Base-by-base conservation (phyloP, 2,329 filamentous ascomycete genomes). In the Phyllosticta citribraziliensis region DNA sequence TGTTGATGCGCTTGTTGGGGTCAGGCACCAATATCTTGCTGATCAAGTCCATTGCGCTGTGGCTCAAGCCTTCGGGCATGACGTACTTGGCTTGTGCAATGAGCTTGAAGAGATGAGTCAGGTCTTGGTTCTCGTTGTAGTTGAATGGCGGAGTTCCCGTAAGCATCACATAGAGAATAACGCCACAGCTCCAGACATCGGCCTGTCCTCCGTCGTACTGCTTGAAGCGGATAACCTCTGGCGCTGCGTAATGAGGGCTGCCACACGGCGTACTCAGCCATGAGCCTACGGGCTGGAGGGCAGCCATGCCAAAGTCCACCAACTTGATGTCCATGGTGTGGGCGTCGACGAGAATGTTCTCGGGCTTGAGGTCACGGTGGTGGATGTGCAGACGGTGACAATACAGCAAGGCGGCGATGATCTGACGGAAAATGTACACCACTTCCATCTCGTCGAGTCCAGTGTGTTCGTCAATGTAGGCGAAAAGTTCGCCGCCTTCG, bases 301-400 rank as follows among this genome's bases (percentile, higher is more conserved):
- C 93, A 53, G 94, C 94, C 92, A 99, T 97, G 52, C 94, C 93
- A 73, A 99, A 99, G 73, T 99, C 94, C 57, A 93, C 93, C 67
- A 99, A 86, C 75, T 97, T 99, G 73, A 97, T 86, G 62, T 89
- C 85, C 58, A 87, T 82, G 55, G 72, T 75, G 5, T 87, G 79
- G 2, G 79, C 79, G 62, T 91, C 91, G 57, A 99, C 81, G 19
- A 99, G 80, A 54, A 99, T 97, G 68, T 99, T 99, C 75, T 99
- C 94, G 0, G 92, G 94, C 75, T 99, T 99, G 58, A 99, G 80
- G 68, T 99, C 94, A 24, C 94, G 88, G 71, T 99, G 94, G 71
- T 92, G 96, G 65, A 99, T 96, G 67, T 93, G 91, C 76, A 96
- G 90, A 2, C 88, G 86, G 74, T 99, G 94, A 67, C 92, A 96